A percentile compares a stretch with the other conserved stretches of the same genome.
These are phyloP conservation scores for Poronia punctata DNA, from an alignment of 495 filamentous ascomycete species.

Conservation along the genomic window DNA sequence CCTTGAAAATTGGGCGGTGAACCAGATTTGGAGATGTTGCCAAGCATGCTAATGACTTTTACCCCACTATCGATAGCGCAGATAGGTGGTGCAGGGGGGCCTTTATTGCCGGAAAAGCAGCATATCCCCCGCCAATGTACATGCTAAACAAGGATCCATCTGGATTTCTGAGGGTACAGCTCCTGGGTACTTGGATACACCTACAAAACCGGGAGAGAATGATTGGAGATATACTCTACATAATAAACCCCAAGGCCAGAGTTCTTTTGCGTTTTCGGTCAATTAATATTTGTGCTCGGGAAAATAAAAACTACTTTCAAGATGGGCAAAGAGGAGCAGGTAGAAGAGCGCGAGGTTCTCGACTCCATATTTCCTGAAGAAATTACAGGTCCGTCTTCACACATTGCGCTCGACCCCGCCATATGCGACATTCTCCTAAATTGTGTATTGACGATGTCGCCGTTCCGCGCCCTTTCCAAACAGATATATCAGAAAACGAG, in stretches of 20 bases:
- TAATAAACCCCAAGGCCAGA: too few species aligned
- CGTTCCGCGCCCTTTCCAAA: constrained; percentile 2
- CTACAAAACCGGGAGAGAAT: too few species aligned
- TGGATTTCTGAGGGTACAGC: too few species aligned
- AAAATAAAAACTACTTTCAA: too few species aligned
- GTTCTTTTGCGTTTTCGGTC: too few species aligned
- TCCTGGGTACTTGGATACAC: too few species aligned
- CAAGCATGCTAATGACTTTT: neutral
- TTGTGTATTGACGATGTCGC: neutral
- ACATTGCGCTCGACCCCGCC: constrained; percentile 11
- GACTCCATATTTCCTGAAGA: constrained; percentile 98
- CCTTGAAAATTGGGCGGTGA: constrained; percentile 31
- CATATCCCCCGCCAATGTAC: neutral
- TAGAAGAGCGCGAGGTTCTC: constrained; percentile 93
- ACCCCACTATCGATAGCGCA: constrained; percentile 10
- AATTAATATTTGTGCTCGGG: too few species aligned
- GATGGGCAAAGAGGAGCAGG: constrained; percentile 92
- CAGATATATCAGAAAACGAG: constrained; percentile 80
- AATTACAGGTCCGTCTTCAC: constrained; percentile 62
- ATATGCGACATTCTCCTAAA: too few species aligned
- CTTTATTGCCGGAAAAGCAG: neutral
- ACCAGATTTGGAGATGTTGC: neutral
- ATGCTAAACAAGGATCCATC: too few species aligned
- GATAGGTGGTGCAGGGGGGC: constrained; percentile 1
- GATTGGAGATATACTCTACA: too few species aligned